Base-by-base conservation (phyloP, 2,329 filamentous ascomycete species). In the Aspergillus novofumigatus region DNA sequence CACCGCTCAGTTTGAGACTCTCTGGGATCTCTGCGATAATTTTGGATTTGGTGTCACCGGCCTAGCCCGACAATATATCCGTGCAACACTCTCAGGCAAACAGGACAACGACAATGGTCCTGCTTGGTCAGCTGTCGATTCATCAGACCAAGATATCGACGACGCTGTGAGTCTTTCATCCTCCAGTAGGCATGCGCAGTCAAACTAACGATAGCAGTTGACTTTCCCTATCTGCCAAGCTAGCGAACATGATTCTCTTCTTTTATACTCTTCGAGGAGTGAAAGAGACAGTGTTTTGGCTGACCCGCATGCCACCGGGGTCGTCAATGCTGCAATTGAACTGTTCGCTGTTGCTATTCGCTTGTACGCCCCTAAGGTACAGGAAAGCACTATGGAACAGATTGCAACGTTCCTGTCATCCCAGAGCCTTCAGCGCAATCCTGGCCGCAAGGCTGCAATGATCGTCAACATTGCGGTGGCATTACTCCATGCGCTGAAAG, bases 1-100 rank as follows among this genome's bases (percentile, higher is more conserved):
- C 17, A 90, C 92, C 1, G 91, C 90, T 5, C 89, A 86, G 2
- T 97, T 97, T 67, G 94, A 99, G 67, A 92, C 87, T 0, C 85
- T 99, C 42, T 99, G 94, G 94, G 93, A 97, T 61, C 85, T 96
- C 6, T 89, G 87, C 8, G 94, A 99, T 72, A 97, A 97, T 69
- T 92, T 88, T 65, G 93, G 92, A 1, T 97, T 96, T 72, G 94
- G 95, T 2, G 88, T 99, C 17, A 96, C 91, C 9, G 91, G 92
- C 1, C 78, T 97, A 23, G 86, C 96, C 1, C 82, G 85, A 23
- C 90, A 91, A 0, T 92, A 94, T 69, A 84, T 88, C 53, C 80
- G 92, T 20, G 86, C 83, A 65, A 84, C 82, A 26, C 80, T 92
- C 56, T 86, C 86, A 14, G 89, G 90, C 28, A 87, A 89, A 67